Evolutionary conservation across 768 basidiomycete genomes (phyloP).

Genomic region (Boletus rufocinnamomeus): DNA sequence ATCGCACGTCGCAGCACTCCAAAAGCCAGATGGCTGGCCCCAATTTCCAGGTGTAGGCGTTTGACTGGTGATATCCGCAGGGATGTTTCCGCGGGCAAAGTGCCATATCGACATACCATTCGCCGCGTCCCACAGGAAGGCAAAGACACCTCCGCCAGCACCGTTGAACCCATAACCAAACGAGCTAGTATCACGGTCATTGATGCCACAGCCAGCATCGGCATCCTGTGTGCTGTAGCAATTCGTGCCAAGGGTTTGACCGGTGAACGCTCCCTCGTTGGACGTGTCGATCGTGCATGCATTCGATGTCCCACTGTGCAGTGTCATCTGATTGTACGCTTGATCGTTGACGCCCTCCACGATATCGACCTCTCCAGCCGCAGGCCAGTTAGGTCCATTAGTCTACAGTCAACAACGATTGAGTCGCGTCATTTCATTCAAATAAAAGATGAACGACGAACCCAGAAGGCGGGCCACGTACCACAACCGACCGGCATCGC

Average conservation of each 20-base stretch:
- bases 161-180: slow-evolving; percentile 40
- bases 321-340: slow-evolving; percentile 59
- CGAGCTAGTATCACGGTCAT: slow-evolving; percentile 40
- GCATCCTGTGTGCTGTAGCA: slow-evolving; percentile 44
- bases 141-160: slow-evolving; percentile 55
- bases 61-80: slow-evolving; percentile 46
- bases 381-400: slow-evolving; percentile 56
- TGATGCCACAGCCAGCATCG: slow-evolving; percentile 53
- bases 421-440: neutral
- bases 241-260: slow-evolving; percentile 22
- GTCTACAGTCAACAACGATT: slow-evolving; percentile 27
- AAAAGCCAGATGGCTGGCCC: slow-evolving; percentile 54
- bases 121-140: slow-evolving; percentile 49
- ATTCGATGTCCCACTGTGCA: slow-evolving; percentile 56
- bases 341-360: slow-evolving; percentile 69
- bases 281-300: slow-evolving; percentile 26
- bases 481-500: slow-evolving; percentile 72
- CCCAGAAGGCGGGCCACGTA: slow-evolving; percentile 60
- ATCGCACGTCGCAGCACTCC: slow-evolving; percentile 49
- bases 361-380: slow-evolving; percentile 66
- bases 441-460: slow-evolving; percentile 19
- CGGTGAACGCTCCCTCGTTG: slow-evolving; percentile 21
- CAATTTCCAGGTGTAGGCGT: slow-evolving; percentile 49
- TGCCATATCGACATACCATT: slow-evolving; percentile 56
- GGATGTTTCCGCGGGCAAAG: slow-evolving; percentile 52